phyloP scores from a whole-genome alignment of 108 stramenopile genomes.

The Cyclostephanos invisitatus region DNA sequence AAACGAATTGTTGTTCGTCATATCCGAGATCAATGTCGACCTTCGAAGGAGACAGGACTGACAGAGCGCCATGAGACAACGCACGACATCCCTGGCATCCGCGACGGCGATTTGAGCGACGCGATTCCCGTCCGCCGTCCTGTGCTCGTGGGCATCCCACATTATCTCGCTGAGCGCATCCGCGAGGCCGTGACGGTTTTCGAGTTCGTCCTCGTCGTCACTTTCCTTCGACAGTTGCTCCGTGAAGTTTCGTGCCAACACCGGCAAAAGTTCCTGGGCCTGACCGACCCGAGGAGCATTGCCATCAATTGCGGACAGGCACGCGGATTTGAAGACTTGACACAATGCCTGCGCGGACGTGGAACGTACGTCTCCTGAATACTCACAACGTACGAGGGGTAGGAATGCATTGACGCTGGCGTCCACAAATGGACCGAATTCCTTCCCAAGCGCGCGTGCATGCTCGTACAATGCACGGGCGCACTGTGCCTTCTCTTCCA shows the following conservation, averaged over 20 bases:
- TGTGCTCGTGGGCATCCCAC: conserved; percentile 52
- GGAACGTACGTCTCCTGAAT: conserved; percentile 78
- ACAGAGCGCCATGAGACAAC: conserved; percentile 55
- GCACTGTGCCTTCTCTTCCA: conserved; percentile 74
- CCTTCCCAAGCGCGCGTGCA: conserved; percentile 60
- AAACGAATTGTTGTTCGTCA: conserved; percentile 20
- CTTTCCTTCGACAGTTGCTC: conserved; percentile 64
- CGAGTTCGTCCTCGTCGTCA: conserved; percentile 60
- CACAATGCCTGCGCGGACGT: conserved; percentile 70
- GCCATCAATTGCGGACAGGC: conserved; percentile 45
- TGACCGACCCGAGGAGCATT: conserved; percentile 16
- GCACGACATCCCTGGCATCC: conserved; percentile 53
- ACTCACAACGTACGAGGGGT: conserved; percentile 64
- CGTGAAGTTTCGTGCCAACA: conserved; percentile 44
- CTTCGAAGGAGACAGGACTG: conserved; percentile 67
- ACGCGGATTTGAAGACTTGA: conserved; percentile 78
- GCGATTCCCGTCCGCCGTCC: conserved; percentile 32
- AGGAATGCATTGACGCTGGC: conserved; percentile 56
- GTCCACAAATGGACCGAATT: conserved; percentile 66
- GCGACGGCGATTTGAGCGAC: conserved; percentile 45
- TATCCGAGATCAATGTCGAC: conserved; percentile 40
- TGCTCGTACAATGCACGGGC: conserved; percentile 78
- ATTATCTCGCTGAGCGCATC: conserved; percentile 79
- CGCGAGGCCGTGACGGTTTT: conserved; percentile 65
- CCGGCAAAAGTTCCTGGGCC: conserved; percentile 49